phyloP scores from a whole-genome alignment of 208 protist genomes.

The Crithidia acanthocephali region DNA sequence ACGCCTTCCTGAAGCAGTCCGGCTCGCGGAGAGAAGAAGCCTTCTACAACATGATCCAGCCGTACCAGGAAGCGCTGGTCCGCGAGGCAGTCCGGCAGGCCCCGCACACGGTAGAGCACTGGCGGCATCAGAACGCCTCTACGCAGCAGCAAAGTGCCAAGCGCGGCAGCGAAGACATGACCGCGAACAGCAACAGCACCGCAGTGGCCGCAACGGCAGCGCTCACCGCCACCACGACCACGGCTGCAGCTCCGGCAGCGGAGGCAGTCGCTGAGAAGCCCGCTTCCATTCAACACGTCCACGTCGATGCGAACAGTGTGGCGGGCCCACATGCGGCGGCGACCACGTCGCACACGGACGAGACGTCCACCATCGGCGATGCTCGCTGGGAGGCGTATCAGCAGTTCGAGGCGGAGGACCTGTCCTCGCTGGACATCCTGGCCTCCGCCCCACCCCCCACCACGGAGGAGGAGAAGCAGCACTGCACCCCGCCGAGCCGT shows the following conservation, averaged over 20 bases:
- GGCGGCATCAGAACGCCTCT: slow-evolving; percentile 15
- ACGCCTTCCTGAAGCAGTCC: slow-evolving; percentile 81
- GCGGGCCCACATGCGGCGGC: neutral
- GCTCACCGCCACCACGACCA: neutral
- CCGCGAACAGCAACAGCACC: too few relatives aligned
- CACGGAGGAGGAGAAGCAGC: slow-evolving; percentile 10
- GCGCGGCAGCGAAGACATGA: neutral
- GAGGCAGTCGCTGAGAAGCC: neutral
- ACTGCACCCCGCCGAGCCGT: neutral
- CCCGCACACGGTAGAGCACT: slow-evolving; percentile 31
- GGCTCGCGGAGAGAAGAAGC: slow-evolving; percentile 71
- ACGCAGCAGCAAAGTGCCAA: neutral
- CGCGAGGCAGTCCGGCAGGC: slow-evolving; percentile 43
- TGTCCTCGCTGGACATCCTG: slow-evolving; percentile 29
- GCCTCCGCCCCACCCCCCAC: slow-evolving; percentile 21
- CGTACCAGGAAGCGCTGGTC: slow-evolving; percentile 61
- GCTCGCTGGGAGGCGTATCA: slow-evolving; percentile 41
- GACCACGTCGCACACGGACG: slow-evolving; percentile 9
- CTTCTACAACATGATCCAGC: slow-evolving; percentile 76
- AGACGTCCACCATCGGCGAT: slow-evolving; percentile 19
- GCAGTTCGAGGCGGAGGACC: slow-evolving; percentile 34
- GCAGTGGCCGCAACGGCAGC: too few relatives aligned
- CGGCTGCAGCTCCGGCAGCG: neutral
- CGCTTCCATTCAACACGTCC: slow-evolving; percentile 1
- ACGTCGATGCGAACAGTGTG: neutral